Conservation (phyloP, 2,329 filamentous ascomycete species). For the Claviceps sp. region DNA sequence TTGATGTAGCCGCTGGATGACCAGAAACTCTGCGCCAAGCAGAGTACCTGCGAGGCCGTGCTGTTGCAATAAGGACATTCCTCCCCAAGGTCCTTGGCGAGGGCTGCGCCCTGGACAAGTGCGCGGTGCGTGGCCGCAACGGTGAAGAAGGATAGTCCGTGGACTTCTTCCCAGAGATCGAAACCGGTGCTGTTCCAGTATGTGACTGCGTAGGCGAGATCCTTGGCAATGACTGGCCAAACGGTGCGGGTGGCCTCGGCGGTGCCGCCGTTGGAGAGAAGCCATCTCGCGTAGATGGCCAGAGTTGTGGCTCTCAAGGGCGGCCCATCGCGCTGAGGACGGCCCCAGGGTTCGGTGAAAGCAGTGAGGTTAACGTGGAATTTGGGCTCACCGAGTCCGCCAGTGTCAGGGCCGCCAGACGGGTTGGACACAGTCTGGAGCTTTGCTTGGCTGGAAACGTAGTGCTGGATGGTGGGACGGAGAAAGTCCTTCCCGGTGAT, state of each 20-base stretch:
- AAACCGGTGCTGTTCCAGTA: slow-evolving; percentile 57
- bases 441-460: slow-evolving; percentile 49
- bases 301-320: slow-evolving; percentile 62
- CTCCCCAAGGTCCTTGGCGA: slow-evolving; percentile 51
- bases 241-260: slow-evolving; percentile 40
- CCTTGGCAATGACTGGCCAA: slow-evolving; percentile 66
- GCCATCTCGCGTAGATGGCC: slow-evolving; percentile 58
- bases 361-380: slow-evolving; percentile 49
- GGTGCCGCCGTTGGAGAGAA: slow-evolving; percentile 52
- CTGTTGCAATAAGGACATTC: slow-evolving; percentile 46
- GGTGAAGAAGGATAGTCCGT: slow-evolving; percentile 70
- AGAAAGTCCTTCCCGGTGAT: slow-evolving; percentile 42
- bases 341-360: slow-evolving; percentile 55
- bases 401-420: slow-evolving; percentile 39
- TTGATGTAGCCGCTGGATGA: slow-evolving; percentile 39
- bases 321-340: slow-evolving; percentile 68
- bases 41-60: slow-evolving; percentile 57
- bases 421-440: slow-evolving; percentile 55
- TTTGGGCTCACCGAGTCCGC: slow-evolving; percentile 56
- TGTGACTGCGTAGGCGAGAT: slow-evolving; percentile 60
- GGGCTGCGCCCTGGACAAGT: slow-evolving; percentile 50
- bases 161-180: slow-evolving; percentile 76
- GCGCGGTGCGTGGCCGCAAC: slow-evolving; percentile 54
- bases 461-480: slow-evolving; percentile 49
- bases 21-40: slow-evolving; percentile 67